Base-by-base conservation (phyloP, 495 filamentous ascomycete species). In the Sporormia fimetaria region DNA sequence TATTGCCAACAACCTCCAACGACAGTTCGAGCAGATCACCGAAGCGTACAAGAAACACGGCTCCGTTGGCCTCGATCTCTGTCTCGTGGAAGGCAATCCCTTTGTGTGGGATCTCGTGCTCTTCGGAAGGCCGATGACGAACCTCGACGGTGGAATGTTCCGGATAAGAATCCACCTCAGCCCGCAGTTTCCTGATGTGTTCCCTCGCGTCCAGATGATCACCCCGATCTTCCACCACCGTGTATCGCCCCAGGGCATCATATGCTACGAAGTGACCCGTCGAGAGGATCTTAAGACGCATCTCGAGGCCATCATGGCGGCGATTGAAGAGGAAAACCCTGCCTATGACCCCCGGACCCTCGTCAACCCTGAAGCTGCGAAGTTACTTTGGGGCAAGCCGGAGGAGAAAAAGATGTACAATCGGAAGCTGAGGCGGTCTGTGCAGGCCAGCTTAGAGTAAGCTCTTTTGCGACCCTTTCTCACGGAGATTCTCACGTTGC, bases 111-210 rank as follows among this genome's bases (percentile, higher is more conserved):
- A 57, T 24, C 45, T 83, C 32, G 87, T 81, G 0, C 87, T 93
- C 59, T 90, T 94, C 55, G 90, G 90, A 24, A 75, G 81, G 34
- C 83, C 88, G 1, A 92, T 90, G 81, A 93, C 88, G 0, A 83
- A 87, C 48, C 71, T 94, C 3, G 92, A 96, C 44, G 90, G 90
- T 4, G 90, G 90, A 4, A 23, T 96, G 37, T 87, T 95, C 64
- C 71, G 70, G 38, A 78, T 95, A 53, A 78, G 69, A 49, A 68
- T 96, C 21, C 69, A 66, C 51, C 76, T 96, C 59, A 94, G 87
- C 51, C 78, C 87, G n/a, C 71, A 77, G 8, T 94, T 94, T 53
- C 90, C 90, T 0, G 75, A 81, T n/a, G 84, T 90, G 47, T 87
- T 94, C 47, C 90, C 92, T 9, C 72, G 90, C 37, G 76, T 86